Conservation (phyloP, 1,284 basidiomycete species). For the Cerioporus squamosus region DNA sequence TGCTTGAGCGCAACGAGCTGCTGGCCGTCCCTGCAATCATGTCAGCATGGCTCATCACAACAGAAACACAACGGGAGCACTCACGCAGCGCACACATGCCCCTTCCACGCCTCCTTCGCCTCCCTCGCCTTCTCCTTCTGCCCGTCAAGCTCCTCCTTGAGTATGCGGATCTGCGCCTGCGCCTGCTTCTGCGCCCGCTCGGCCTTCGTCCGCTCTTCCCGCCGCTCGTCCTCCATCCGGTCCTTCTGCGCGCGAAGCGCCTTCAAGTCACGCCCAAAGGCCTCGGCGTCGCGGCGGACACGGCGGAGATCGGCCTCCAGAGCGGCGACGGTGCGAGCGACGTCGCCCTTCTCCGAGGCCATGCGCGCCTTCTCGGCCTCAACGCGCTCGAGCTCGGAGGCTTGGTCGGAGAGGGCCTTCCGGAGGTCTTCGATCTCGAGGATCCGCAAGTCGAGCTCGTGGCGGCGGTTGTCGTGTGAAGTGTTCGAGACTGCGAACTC, state of each 20-base stretch:
- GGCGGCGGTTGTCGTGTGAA: constrained; percentile 72
- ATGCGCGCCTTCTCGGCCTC: constrained; percentile 64
- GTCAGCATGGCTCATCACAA: neutral
- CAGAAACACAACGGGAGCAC: neutral
- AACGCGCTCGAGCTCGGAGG: constrained; percentile 62
- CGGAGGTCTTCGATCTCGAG: constrained; percentile 77
- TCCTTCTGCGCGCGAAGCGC: constrained; percentile 69
- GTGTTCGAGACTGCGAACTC: constrained; percentile 62
- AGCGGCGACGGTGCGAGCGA: constrained; percentile 60
- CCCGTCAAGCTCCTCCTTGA: constrained; percentile 70
- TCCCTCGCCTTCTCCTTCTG: constrained; percentile 53
- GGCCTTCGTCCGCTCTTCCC: constrained; percentile 44
- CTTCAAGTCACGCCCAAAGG: constrained; percentile 76
- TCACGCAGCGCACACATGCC: constrained; percentile 59
- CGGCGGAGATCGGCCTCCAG: constrained; percentile 74
- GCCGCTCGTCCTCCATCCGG: constrained; percentile 56
- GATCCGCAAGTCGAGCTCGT: constrained; percentile 71
- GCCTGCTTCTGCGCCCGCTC: constrained; percentile 68
- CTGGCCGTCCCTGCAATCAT: constrained; percentile 48
- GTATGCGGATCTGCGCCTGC: constrained; percentile 63
- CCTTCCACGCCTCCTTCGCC: constrained; percentile 49
- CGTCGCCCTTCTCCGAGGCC: constrained; percentile 64
- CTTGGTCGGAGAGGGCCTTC: constrained; percentile 62
- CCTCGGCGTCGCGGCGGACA: constrained; percentile 73
- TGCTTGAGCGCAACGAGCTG: constrained; percentile 59